These are phyloP conservation scores for Phytophthora sojae DNA, from an alignment of 352 stramenopile genomes.

Conservation along the genomic window DNA sequence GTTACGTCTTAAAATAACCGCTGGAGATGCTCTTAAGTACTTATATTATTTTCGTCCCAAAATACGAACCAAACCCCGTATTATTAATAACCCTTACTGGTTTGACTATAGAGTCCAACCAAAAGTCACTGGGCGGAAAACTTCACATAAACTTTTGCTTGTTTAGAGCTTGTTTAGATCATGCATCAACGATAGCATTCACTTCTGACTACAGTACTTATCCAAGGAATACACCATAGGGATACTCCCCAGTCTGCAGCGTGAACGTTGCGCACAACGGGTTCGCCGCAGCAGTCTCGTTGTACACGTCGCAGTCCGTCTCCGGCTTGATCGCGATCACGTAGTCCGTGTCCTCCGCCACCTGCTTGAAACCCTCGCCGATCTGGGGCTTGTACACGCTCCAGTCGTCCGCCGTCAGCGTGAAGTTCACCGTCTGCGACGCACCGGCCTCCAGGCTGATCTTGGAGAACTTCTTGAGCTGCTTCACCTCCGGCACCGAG, in stretches of 20 bases:
- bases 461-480: slow-evolving; percentile 83
- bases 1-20: no score
- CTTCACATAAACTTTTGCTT: no score
- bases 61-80: no score
- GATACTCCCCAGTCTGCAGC: neutral
- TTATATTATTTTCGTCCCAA: no score
- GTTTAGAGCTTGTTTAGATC: no score
- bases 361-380: neutral
- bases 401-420: neutral
- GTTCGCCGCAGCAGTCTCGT: neutral
- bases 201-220: no score
- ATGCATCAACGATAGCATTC: no score
- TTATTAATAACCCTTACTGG: no score
- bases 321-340: slow-evolving; percentile 2
- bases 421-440: neutral
- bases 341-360: slow-evolving; percentile 3
- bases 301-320: slow-evolving; percentile 4
- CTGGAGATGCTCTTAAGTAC: no score
- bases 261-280: slow-evolving; percentile 4
- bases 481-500: slow-evolving; percentile 80
- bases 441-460: neutral
- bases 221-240: slow-evolving; percentile 53
- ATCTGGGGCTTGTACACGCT: slow-evolving; percentile 1
- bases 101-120: no score
- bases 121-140: no score